Conservation (phyloP, 306 rosid genomes). For the Dalbergia cochinchinensis region DNA sequence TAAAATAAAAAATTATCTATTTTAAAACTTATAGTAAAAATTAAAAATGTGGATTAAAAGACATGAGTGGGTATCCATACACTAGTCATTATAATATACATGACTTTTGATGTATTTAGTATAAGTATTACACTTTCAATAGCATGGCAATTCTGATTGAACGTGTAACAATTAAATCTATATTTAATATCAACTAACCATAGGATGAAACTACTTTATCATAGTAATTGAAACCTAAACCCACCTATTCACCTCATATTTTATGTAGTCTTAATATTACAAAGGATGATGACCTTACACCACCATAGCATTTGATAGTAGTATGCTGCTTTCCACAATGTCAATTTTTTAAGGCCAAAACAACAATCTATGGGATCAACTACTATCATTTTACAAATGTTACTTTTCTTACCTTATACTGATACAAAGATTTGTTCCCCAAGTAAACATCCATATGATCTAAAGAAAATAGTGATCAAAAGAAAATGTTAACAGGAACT, state of each 20-base stretch:
- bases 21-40: no score
- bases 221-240: constrained; percentile 22
- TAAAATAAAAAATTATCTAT: no score
- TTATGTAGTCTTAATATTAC: constrained; percentile 12
- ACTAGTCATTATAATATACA: no score
- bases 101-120: no score
- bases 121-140: no score
- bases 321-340: constrained; percentile 46
- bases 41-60: no score
- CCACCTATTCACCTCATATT: neutral
- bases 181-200: neutral
- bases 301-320: constrained; percentile 42
- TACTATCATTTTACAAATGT: constrained; percentile 53
- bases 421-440: constrained; percentile 52
- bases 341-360: constrained; percentile 38
- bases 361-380: constrained; percentile 50
- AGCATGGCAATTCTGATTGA: no score
- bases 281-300: constrained; percentile 31
- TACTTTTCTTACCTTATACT: constrained; percentile 44
- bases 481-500: constrained; percentile 42
- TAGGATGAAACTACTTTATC: neutral
- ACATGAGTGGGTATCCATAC: no score
- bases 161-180: no score
- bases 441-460: constrained; percentile 48
- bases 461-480: constrained; percentile 43